A percentile compares a stretch with the other conserved stretches of the same genome.
These are phyloP conservation scores for Pouteria campechiana DNA, from an alignment of 179 eudicot species.

Conservation along the genomic window DNA sequence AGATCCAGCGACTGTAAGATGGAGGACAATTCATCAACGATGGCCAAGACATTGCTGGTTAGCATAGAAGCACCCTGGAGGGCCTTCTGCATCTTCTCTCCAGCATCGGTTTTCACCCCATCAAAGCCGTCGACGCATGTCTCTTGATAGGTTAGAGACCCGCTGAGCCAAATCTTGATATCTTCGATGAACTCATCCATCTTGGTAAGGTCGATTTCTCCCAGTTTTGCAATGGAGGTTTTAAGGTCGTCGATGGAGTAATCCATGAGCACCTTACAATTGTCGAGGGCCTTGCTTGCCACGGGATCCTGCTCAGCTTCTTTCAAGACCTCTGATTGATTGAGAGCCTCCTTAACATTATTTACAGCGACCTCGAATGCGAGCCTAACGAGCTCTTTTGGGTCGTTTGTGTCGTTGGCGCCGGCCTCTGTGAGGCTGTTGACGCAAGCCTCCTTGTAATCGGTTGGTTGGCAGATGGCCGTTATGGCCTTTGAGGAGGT, in stretches of 20 bases:
- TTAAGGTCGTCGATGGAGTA: constrained; percentile 31
- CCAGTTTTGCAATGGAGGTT: constrained; percentile 22
- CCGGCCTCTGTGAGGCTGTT: constrained; percentile 17
- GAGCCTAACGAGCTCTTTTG: constrained; percentile 33
- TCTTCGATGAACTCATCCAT: constrained; percentile 19
- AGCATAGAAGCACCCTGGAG: constrained; percentile 32
- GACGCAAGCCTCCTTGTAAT: constrained; percentile 32
- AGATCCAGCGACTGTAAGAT: constrained; percentile 8
- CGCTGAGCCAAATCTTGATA: constrained; percentile 53
- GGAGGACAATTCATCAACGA: constrained; percentile 28
- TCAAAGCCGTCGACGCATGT: constrained; percentile 55
- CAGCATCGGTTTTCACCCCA: constrained; percentile 37
- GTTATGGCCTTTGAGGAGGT: constrained; percentile 33
- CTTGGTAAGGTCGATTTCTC: constrained; percentile 11
- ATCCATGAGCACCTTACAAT: constrained; percentile 25
- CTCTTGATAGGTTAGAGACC: constrained; percentile 38
- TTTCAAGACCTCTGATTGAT: constrained; percentile 5
- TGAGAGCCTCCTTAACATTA: constrained; percentile 22
- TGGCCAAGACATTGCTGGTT: constrained; percentile 40
- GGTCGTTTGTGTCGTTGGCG: constrained; percentile 34
- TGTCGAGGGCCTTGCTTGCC: constrained; percentile 14
- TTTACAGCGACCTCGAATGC: constrained; percentile 43
- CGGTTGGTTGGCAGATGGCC: constrained; percentile 29
- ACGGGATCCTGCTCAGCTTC: constrained; percentile 13
- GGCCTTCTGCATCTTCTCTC: constrained; percentile 32